Conservation (phyloP, 805 yeast species). For the Ogataea naganishii region DNA sequence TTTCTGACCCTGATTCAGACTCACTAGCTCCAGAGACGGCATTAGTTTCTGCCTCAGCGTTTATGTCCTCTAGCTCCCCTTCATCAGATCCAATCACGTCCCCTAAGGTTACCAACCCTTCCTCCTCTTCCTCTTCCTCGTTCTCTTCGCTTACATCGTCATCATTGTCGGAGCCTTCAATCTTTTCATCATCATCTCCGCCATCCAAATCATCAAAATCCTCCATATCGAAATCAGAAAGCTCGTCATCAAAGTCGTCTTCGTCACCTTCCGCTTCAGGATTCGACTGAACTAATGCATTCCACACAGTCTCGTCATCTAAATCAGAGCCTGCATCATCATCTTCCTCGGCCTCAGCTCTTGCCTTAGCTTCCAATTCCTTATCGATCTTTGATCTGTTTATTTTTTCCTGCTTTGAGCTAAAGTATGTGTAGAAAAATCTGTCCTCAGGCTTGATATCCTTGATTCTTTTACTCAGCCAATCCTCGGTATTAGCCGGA, state of each 20-base stretch:
- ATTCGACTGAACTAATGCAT: slow-evolving; percentile 48
- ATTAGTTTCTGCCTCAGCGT: slow-evolving; percentile 28
- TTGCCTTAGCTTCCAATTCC: slow-evolving; percentile 37
- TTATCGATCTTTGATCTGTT: slow-evolving; percentile 30
- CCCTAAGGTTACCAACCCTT: slow-evolving; percentile 18
- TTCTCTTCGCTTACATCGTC: slow-evolving; percentile 20
- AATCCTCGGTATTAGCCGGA: slow-evolving; percentile 80
- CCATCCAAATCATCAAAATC: slow-evolving; percentile 24
- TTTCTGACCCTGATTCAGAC: slow-evolving; percentile 1
- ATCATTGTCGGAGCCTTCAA: slow-evolving; percentile 13
- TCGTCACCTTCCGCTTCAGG: slow-evolving; percentile 49
- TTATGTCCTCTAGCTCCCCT: slow-evolving; percentile 26
- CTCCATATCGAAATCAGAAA: slow-evolving; percentile 29
- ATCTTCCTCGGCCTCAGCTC: slow-evolving; percentile 27
- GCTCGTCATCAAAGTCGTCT: slow-evolving; percentile 25
- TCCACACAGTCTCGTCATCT: slow-evolving; percentile 50
- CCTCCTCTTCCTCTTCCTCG: slow-evolving; percentile 27
- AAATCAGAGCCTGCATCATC: slow-evolving; percentile 33
- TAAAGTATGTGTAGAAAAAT: slow-evolving; percentile 82
- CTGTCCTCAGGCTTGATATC: slow-evolving; percentile 80
- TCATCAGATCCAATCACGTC: slow-evolving; percentile 23
- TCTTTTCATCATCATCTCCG: slow-evolving; percentile 21
- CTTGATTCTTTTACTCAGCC: slow-evolving; percentile 58
- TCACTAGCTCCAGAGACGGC: slow-evolving; percentile 20
- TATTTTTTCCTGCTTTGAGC: slow-evolving; percentile 42